These are phyloP conservation scores for Boletus sp. DNA, from an alignment of 768 basidiomycete species.

Conservation along the genomic window DNA sequence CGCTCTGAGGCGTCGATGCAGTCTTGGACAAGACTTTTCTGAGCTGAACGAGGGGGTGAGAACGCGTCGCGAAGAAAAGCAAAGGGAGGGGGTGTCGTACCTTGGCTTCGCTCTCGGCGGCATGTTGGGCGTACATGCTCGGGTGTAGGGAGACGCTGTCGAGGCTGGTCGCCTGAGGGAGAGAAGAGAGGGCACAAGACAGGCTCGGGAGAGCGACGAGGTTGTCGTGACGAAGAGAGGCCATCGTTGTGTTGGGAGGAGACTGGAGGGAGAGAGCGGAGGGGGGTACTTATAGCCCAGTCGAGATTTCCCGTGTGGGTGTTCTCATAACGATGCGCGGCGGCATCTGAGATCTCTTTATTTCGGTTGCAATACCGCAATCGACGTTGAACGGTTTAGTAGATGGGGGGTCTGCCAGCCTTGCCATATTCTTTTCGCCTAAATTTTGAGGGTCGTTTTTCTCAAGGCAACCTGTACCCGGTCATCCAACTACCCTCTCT, in stretches of 20 bases:
- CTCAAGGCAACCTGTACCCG: not conserved
- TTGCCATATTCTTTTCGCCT: constrained; percentile 23
- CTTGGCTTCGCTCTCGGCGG: constrained; percentile 76
- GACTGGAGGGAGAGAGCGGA: not conserved
- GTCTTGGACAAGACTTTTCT: constrained; percentile 63
- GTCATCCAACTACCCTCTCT: constrained; percentile 3
- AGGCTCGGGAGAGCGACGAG: constrained; percentile 75
- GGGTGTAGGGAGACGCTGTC: constrained; percentile 65
- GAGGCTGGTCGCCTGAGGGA: constrained; percentile 73
- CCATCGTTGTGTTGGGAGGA: constrained; percentile 27
- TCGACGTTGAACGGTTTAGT: constrained; percentile 17
- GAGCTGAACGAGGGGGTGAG: constrained; percentile 39
- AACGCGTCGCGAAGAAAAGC: constrained; percentile 1
- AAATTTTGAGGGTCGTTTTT: constrained; percentile 31
- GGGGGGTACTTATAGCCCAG: constrained; percentile 17
- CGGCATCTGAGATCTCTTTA: constrained; percentile 23
- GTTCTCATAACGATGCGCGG: constrained; percentile 29
- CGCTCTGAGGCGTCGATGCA: constrained; percentile 34
- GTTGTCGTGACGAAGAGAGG: constrained; percentile 41
- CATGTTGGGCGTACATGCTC: constrained; percentile 64
- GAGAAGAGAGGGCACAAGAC: constrained; percentile 61
- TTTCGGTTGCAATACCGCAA: constrained; percentile 17
- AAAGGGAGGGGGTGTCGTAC: constrained; percentile 35
- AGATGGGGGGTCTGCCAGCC: not conserved
- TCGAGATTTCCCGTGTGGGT: constrained; percentile 1